Conservation (phyloP, 179 eudicot species). For the Beta macrorhiza region DNA sequence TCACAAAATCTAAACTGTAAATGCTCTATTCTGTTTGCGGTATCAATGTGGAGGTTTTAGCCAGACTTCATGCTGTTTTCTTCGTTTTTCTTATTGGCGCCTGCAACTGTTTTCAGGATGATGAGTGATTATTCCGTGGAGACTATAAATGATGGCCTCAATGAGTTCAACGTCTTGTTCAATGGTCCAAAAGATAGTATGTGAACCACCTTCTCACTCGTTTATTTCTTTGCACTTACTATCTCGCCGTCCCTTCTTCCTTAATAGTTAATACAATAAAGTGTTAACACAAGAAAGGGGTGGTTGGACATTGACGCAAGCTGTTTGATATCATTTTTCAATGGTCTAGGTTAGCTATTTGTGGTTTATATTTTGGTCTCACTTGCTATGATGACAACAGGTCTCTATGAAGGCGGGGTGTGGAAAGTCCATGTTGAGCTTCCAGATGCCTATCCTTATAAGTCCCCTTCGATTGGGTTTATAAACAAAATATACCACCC, state of each 20-base stretch:
- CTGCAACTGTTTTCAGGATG: constrained; percentile 56
- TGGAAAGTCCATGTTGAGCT: constrained; percentile 95
- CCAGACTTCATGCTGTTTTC: constrained; percentile 14
- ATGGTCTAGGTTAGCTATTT: not conserved
- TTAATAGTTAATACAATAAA: too few species aligned
- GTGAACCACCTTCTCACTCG: constrained; percentile 14
- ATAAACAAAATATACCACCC: constrained; percentile 90
- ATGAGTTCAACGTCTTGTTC: constrained; percentile 84
- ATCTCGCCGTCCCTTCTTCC: not conserved
- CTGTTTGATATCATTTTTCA: not conserved
- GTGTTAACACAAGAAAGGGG: not conserved
- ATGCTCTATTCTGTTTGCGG: not conserved
- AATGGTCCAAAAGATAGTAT: constrained; percentile 98
- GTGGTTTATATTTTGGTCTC: not conserved
- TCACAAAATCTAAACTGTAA: not conserved
- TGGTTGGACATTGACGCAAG: not conserved
- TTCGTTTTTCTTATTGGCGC: not conserved
- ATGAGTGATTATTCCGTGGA: constrained; percentile 95
- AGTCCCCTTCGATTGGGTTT: constrained; percentile 92
- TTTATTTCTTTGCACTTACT: not conserved
- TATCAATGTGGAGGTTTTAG: constrained; percentile 5
- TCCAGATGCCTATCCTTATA: constrained; percentile 93
- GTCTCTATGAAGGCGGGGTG: constrained; percentile 89
- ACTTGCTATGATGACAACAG: constrained; percentile 33
- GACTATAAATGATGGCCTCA: constrained; percentile 86